Base-by-base conservation (phyloP, 495 filamentous ascomycete genomes). In the Hypoxylon trugodes region DNA sequence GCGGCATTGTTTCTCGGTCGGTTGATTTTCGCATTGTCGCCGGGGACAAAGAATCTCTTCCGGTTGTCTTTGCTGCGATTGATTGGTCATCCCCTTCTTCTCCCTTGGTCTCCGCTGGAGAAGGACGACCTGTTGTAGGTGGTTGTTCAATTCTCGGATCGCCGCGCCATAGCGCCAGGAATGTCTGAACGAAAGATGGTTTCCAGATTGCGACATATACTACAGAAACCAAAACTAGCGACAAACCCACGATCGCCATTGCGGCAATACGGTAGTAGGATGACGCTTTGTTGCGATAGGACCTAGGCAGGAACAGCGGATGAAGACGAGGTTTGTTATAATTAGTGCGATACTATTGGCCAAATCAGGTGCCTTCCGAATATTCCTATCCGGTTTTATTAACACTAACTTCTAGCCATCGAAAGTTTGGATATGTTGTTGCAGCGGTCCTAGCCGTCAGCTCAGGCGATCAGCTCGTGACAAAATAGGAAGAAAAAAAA, bases 161-260 rank as follows among this genome's bases (percentile, higher is more conserved):
- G 43, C 61, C 61, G 12, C 63, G 46, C 36, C 63, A 69, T 52
- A 73, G 28, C 4, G 68, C 52, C 26, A 68, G 21, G 16, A 70
- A 43, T 21, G 53, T 72, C 49, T 65, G 51, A 15, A 80, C 56
- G 13, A 79, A 66, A 42, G 77, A 72, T 25, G 79, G 81, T 58
- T 75, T 77, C 47, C 75, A 74, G 53, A 84, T 79, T 49, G 78
- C 74, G 49, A 84, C 67, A 43, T 81, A 77, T 10, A 85, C 73
- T 30, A 85, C 53, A 0, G 84, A 84, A 15, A 79, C 83, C 53
- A 85, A 68, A 58, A 86, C 73, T 16, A 86, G 67, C 4, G 83
- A 82, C 47, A 85, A 65, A 49, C 82, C 84, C 16, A 87, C 58
- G 54, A 83, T 70, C 66, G 74, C 79, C 82, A 84, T 85, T 5